Evolutionary conservation across 2,329 filamentous ascomycete species (phyloP), one percentile per base, ranked within the genome.

Genomic region (Stromatinia cepivora): DNA sequence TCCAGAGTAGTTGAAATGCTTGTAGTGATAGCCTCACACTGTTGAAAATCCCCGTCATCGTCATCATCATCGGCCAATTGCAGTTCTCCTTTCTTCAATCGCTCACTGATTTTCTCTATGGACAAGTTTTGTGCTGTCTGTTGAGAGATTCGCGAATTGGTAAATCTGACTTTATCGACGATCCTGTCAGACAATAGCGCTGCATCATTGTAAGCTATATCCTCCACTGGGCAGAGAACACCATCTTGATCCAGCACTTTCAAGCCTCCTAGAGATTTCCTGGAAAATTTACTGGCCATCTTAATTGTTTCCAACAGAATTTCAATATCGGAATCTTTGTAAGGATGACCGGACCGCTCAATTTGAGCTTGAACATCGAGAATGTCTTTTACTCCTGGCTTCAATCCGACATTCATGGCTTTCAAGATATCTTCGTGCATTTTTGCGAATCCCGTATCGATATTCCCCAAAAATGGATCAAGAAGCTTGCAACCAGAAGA

Each of bases 1-100:
- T 72, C 71, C 20, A 80, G 65, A 10, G 79, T 79, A 67, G 79
- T 77, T 8, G 70, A 65, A 48, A 80, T 80, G 0, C 75, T 73
- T 6, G 76, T 77, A 20, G 70, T 74, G 0, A 75, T 69, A 8
- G 75, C 72, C 67, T 80, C 78, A 11, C 68, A 69, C 71, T 79
- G 79, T 17, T 74, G 72, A 59, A 79, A 80, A 42, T 79, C 78
- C 25, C 66, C 52, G 20, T 78, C 75, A 9, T 78, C 78, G 59
- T 77, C 72, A 39, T 73, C 72, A 66, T 65, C 25, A 45, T 76
- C 74, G 34, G 71, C 70, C 39, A 75, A 66, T 15, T 75, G 67
- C n/a, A 77, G 53, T 52, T 71, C 52, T 8, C 71, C 72, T 52
- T 75, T 75, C 10, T 70, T 67, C 22, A 72, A 31, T 45, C 63